Evolutionary conservation across 495 filamentous ascomycete species (phyloP).

Genomic region (Hypoxylon subgilvum): DNA sequence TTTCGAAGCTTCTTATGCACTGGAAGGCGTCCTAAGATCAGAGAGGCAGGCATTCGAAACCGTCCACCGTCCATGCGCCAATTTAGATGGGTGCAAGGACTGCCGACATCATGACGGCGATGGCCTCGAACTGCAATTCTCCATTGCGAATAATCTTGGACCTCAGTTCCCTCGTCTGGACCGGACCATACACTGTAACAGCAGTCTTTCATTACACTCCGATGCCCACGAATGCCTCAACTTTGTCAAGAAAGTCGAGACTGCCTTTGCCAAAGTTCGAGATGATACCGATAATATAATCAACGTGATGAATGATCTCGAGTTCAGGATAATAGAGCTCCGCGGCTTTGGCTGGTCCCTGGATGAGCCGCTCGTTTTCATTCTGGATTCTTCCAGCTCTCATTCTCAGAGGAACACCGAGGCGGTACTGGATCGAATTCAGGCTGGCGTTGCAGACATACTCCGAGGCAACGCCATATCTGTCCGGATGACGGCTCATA

Average conservation of each 20-base stretch:
- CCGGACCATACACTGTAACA: slow-evolving; percentile 46
- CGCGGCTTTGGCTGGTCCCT: slow-evolving; percentile 49
- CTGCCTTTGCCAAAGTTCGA: slow-evolving; percentile 34
- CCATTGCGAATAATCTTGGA: slow-evolving; percentile 51
- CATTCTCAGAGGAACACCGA: slow-evolving; percentile 48
- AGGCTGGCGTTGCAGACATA: slow-evolving; percentile 53
- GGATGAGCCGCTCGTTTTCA: slow-evolving; percentile 47
- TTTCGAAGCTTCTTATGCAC: slow-evolving; percentile 44
- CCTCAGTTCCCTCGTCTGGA: slow-evolving; percentile 44
- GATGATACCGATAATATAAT: slow-evolving; percentile 45
- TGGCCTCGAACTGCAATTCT: slow-evolving; percentile 47
- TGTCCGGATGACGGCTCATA: slow-evolving; percentile 51
- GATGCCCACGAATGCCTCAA: slow-evolving; percentile 43
- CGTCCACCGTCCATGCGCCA: slow-evolving; percentile 34
- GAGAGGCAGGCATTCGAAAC: slow-evolving; percentile 44
- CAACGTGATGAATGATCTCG: slow-evolving; percentile 48
- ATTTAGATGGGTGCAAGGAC: slow-evolving; percentile 29
- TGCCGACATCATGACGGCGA: slow-evolving; percentile 45
- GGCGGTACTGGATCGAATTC: slow-evolving; percentile 52
- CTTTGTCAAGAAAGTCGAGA: slow-evolving; percentile 45
- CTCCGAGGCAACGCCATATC: slow-evolving; percentile 51
- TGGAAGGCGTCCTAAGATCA: slow-evolving; percentile 45
- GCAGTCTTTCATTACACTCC: slow-evolving; percentile 47
- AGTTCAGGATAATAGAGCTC: slow-evolving; percentile 50
- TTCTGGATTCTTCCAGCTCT: slow-evolving; percentile 39